Base-by-base conservation (phyloP, 495 filamentous ascomycete species). In the Glarea lozoyensis region DNA sequence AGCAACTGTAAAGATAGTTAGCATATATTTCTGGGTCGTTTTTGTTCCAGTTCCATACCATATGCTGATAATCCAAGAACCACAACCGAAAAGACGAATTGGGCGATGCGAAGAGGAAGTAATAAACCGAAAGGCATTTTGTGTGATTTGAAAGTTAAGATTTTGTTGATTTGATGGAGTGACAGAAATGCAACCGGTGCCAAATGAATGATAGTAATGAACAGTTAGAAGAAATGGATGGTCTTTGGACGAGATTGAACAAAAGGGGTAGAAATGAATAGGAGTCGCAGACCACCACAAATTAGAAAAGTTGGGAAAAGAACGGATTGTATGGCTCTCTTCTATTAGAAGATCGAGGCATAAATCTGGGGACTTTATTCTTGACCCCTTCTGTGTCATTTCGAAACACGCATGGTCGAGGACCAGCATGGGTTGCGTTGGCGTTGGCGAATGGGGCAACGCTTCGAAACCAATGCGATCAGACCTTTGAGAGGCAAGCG, bases 1-100 rank as follows among this genome's bases (percentile, higher is more conserved):
- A 12, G 62, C 58, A 17, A 76, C 72, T 73, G 45, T 41, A 15
- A 1, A 22, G 20, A n/a, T 4, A 24, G 52, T 31, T 49, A 40
- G 23, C 31, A 48, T 21, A 42, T 10, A 24, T 27, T 12, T 15
- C 9, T 21, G 38, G 17, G 13, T 29, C 17, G 24, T 16, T 31
- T 7, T 40, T 9, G 16, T 11, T 19, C 18, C n/a, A n/a, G n/a
- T 3, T 29, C 62, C 73, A 5, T 67, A 92, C 86, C 78, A 57
- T 82, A 87, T 37, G 67, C 76, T 15, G 81, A 80, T 25, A 93
- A 62, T 16, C 67, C 78, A 37, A 93, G 59, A 24, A 84, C 67
- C 34, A 83, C 69, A 50, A 87, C 53, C 10, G 80, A 76, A 40
- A 86, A 76, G 37, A 84, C 40, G 16, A 61, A 58, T 58, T 93